These are phyloP conservation scores for Aspergillus sp. DNA, from an alignment of 2,329 filamentous ascomycete species.

Conservation along the genomic window DNA sequence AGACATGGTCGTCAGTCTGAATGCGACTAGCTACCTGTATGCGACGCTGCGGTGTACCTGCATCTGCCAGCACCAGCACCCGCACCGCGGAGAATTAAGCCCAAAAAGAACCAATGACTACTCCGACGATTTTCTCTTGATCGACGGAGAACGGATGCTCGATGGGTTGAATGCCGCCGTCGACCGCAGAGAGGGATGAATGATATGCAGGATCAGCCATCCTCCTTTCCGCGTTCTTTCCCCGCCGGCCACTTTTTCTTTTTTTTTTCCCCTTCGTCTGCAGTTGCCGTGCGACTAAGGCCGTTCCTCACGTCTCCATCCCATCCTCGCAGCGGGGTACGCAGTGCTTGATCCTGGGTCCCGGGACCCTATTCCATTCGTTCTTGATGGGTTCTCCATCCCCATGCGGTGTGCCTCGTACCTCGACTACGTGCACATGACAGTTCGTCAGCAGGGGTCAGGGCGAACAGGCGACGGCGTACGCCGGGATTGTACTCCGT, in stretches of 20 bases:
- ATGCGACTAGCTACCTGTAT: background rate
- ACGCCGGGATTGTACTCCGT: background rate
- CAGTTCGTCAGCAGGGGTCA: background rate
- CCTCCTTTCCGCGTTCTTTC: conserved; percentile 2
- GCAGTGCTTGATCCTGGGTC: background rate
- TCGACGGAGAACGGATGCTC: conserved; percentile 8
- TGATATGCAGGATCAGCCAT: conserved; percentile 15
- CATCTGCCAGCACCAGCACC: background rate
- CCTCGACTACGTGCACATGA: background rate
- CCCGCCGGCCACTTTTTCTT: conserved; percentile 8
- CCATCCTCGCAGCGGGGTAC: background rate
- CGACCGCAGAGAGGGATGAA: background rate
- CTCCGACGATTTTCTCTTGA: background rate
- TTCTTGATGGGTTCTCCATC: background rate
- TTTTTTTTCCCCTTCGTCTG: background rate
- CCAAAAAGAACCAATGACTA: background rate
- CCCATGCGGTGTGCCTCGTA: background rate
- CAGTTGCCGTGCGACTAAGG: background rate
- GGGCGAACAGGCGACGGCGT: background rate
- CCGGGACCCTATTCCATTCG: background rate
- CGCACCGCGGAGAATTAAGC: background rate
- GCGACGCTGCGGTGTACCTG: background rate
- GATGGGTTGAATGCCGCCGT: conserved; percentile 8
- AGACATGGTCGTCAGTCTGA: no score
- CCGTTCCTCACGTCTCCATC: background rate